Evolutionary conservation across 345 rosid species (phyloP), one percentile per base, ranked within the genome.

Genomic region (Aurinia saxatilis): DNA sequence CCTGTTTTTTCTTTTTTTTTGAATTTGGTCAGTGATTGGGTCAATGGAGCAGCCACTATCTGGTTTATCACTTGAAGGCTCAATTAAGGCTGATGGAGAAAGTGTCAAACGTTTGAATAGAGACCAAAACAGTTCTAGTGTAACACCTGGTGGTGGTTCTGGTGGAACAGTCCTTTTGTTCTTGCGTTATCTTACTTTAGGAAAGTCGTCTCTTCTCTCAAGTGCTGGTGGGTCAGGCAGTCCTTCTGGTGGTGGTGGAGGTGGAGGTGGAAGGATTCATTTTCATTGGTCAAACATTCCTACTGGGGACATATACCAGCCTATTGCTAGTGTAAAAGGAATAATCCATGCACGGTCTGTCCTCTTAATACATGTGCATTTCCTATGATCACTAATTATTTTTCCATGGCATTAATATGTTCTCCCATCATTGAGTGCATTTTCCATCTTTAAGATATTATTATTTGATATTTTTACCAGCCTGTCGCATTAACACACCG

Each of bases 251-350:
- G 75, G 84, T 49, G 99, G 96, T 47, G 99, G 99, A 14, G 99
- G 97, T 7, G 96, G 99, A 36, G 99, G 99, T 55, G 99, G 99
- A 66, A 88, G 99, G 81, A 82, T 95, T 84, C 99, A 90, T 75
- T 86, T 95, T 77, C 99, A 90, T 66, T 95, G 99, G 99, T 81
- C 95, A 7, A 84, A 95, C 71, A 86, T 95, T 78, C 95, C 95
- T 44, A 88, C 92, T 17, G 99, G 99, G 46, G 99, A 95, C 79
- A 84, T 95, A 7, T 95, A 95, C 79, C 97, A 86, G 87, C 99
- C 99, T 16, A 83, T 95, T 62, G 99, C 99, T 44, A 81, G 72
- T 57, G 88, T 90, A 38, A 79, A 82, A 61, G 99, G 99, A 76
- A 69, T 38, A 68, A 81, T 95, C 54, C 73, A 68, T 71, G 68